These are phyloP conservation scores for Discostella stelligera DNA, from an alignment of 352 stramenopile species.

Conservation along the genomic window DNA sequence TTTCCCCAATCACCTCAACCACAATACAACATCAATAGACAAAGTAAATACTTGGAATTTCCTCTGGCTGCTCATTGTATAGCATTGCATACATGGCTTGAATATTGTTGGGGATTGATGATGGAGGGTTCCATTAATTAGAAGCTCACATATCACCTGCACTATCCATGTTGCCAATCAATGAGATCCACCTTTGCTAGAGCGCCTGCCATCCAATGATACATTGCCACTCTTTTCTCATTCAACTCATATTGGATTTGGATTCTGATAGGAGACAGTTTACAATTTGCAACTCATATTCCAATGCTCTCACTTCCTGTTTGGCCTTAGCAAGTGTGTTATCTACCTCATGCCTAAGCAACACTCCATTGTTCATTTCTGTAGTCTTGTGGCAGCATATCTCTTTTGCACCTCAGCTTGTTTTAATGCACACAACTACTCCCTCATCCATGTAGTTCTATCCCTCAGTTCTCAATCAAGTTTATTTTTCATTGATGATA, in stretches of 20 bases:
- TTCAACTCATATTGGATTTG: not conserved
- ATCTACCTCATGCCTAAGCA: not conserved
- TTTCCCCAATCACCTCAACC: slow-evolving; percentile 32
- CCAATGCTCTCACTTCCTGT: not conserved
- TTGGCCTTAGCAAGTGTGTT: not conserved
- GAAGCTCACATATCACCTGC: slow-evolving; percentile 36
- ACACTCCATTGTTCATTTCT: not conserved
- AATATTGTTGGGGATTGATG: slow-evolving; percentile 19
- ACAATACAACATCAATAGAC: slow-evolving; percentile 24
- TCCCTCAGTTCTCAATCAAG: too few species aligned
- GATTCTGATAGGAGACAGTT: not conserved
- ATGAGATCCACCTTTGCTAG: not conserved
- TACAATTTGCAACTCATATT: not conserved
- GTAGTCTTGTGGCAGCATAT: not conserved
- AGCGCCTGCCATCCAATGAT: too few species aligned
- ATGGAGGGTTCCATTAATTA: slow-evolving; percentile 35
- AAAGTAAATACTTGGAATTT: slow-evolving; percentile 34
- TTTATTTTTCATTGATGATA: too few species aligned
- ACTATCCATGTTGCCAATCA: slow-evolving; percentile 32
- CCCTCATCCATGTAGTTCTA: too few species aligned
- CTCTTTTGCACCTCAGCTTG: not conserved
- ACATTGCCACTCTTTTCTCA: slow-evolving; percentile 21
- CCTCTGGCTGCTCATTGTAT: slow-evolving; percentile 11
- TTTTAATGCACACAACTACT: too few species aligned
- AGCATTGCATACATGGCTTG: slow-evolving; percentile 20